Evolutionary conservation across 2,329 filamentous ascomycete genomes (phyloP).

Genomic region (Fusarium armeniacum): DNA sequence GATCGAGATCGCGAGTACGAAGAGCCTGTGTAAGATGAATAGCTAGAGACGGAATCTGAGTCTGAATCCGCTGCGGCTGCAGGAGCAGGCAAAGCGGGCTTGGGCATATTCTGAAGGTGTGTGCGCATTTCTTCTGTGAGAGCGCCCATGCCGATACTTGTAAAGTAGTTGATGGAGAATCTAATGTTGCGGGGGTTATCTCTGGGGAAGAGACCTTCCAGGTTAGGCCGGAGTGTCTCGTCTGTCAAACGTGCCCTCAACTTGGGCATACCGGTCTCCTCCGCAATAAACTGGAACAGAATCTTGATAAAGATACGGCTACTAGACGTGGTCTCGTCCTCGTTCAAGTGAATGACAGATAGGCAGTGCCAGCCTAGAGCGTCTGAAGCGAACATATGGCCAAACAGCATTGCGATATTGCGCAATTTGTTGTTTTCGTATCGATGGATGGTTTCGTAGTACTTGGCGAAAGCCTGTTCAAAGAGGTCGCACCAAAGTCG

Average conservation of each 20-base stretch:
- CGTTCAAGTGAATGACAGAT: conserved; percentile 87
- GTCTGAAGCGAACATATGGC: conserved; percentile 88
- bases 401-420: conserved; percentile 96
- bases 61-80: conserved; percentile 69
- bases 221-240: conserved; percentile 80
- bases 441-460: conserved; percentile 97
- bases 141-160: conserved; percentile 94
- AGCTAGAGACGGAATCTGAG: conserved; percentile 81
- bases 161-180: conserved; percentile 99
- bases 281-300: conserved; percentile 90
- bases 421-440: conserved; percentile 96
- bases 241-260: conserved; percentile 83
- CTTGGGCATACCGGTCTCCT: conserved; percentile 87
- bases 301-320: conserved; percentile 99
- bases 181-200: conserved; percentile 91
- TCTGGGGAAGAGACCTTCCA: conserved; percentile 89
- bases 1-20: conserved; percentile 69
- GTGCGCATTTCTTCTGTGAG: conserved; percentile 97
- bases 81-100: conserved; percentile 81
- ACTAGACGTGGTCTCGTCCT: conserved; percentile 96
- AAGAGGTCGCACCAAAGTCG: conserved; percentile 94
- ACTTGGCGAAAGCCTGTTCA: conserved; percentile 88
- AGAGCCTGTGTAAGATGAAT: conserved; percentile 79
- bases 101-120: conserved; percentile 88
- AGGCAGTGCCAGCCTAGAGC: conserved; percentile 94